Evolutionary conservation across 2,329 filamentous ascomycete species (phyloP).

Genomic region (Trichoderma sp.): DNA sequence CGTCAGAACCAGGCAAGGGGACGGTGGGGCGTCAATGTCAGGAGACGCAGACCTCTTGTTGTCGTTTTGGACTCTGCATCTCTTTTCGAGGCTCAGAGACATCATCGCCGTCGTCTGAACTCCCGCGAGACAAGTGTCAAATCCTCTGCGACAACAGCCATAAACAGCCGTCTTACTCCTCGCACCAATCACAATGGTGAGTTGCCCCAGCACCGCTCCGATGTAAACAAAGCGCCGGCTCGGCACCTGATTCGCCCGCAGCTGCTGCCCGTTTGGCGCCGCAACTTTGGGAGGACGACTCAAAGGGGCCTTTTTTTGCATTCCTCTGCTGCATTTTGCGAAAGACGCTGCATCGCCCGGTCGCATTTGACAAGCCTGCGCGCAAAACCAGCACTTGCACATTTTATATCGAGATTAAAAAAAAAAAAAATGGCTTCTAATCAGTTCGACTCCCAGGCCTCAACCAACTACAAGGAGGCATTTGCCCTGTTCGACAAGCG

Average conservation of each 20-base stretch:
- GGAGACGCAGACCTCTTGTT: conserved; percentile 27
- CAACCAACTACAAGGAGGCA: conserved; percentile 99
- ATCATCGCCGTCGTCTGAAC: conserved; percentile 28
- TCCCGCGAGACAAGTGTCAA: conserved; percentile 22
- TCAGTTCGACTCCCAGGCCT: conserved; percentile 63
- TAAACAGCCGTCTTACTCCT: neutral
- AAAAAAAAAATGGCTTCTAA: conserved; percentile 54
- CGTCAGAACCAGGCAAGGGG: conserved; percentile 26
- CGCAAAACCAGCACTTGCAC: conserved; percentile 12
- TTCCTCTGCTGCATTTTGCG: neutral
- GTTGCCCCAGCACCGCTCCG: conserved; percentile 29
- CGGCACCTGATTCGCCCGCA: conserved; percentile 26
- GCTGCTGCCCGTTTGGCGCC: conserved; percentile 21
- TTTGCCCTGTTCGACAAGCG: conserved; percentile 99
- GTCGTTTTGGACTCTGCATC: conserved; percentile 30
- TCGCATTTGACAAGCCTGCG: conserved; percentile 8
- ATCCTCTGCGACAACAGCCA: conserved; percentile 1
- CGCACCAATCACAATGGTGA: conserved; percentile 30
- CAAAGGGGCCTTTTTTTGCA: neutral
- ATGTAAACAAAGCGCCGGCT: conserved; percentile 28
- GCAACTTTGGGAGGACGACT: conserved; percentile 4
- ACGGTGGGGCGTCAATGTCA: conserved; percentile 26
- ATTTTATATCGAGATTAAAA: conserved; percentile 1
- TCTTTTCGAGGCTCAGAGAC: conserved; percentile 26
- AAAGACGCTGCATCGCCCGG: conserved; percentile 5